Conservation (phyloP, 108 stramenopile species). For the Stephanodiscus minutulus region DNA sequence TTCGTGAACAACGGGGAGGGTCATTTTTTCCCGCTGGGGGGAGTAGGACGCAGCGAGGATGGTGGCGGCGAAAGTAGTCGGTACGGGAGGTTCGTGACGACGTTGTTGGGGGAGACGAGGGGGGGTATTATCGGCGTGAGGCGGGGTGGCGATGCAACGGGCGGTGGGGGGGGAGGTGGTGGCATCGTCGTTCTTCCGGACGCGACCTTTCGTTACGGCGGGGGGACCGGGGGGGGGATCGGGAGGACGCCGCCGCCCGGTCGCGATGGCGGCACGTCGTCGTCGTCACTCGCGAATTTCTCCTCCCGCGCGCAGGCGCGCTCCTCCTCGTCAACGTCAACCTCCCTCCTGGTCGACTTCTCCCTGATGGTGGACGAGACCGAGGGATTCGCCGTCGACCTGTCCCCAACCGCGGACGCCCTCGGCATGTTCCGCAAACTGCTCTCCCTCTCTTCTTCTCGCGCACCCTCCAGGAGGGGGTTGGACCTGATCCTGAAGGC, state of each 20-base stretch:
- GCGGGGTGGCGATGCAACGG: not conserved
- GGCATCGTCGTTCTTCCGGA: not conserved
- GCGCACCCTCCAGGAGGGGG: not conserved
- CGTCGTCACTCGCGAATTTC: too few relatives aligned
- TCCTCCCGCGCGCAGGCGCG: not conserved
- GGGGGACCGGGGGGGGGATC: not conserved
- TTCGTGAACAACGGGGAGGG: not conserved
- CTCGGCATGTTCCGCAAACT: not conserved
- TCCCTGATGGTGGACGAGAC: not conserved
- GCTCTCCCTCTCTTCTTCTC: not conserved
- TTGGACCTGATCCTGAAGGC: constrained; percentile 6
- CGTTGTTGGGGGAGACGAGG: not conserved
- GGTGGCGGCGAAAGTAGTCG: not conserved
- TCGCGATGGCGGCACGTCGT: too few relatives aligned
- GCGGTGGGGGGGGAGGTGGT: too few relatives aligned
- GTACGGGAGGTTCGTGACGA: not conserved
- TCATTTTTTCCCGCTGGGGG: not conserved
- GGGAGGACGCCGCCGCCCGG: too few relatives aligned
- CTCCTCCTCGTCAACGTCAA: not conserved
- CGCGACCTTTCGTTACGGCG: not conserved
- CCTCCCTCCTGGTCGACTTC: constrained; percentile 1
- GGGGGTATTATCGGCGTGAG: not conserved
- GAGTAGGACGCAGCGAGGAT: too few relatives aligned
- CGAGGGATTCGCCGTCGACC: not conserved
- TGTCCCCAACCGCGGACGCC: constrained; percentile 2